phyloP scores from a whole-genome alignment of 2,329 filamentous ascomycete genomes.

The Trichoderma sp. region DNA sequence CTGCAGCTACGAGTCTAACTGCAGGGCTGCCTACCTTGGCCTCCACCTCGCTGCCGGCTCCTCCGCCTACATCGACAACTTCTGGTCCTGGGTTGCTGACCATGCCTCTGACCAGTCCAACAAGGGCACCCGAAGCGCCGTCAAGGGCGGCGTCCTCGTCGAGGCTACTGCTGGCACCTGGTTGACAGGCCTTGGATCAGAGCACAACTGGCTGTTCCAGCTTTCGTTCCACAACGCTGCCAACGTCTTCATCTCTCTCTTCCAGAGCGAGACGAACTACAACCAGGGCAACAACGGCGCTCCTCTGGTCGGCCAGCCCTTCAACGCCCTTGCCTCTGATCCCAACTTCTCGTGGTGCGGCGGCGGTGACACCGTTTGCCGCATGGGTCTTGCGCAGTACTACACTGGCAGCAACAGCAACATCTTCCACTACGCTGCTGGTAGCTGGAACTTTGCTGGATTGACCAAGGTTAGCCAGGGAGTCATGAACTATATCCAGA shows the following conservation, averaged over 20 bases:
- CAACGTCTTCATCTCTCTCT: slow-evolving; percentile 18
- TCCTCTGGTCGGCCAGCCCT: slow-evolving; percentile 6
- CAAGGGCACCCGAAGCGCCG: slow-evolving; percentile 4
- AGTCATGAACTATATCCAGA: slow-evolving; percentile 24
- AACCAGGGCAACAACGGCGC: slow-evolving; percentile 15
- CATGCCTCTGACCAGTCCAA: not conserved
- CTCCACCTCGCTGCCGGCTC: slow-evolving; percentile 17
- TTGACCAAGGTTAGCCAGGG: slow-evolving; percentile 22
- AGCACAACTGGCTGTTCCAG: slow-evolving; percentile 21
- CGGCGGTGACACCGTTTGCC: slow-evolving; percentile 9
- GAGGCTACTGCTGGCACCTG: slow-evolving; percentile 18
- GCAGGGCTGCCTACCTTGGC: slow-evolving; percentile 16
- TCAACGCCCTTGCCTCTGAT: not conserved
- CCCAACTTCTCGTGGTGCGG: slow-evolving; percentile 19
- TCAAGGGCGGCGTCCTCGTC: slow-evolving; percentile 18
- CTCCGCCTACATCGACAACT: slow-evolving; percentile 20
- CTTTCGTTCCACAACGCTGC: slow-evolving; percentile 12
- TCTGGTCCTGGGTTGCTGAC: slow-evolving; percentile 20
- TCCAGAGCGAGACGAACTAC: slow-evolving; percentile 20
- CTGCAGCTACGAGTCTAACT: slow-evolving; percentile 12
- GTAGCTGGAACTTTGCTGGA: slow-evolving; percentile 20
- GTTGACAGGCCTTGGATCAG: slow-evolving; percentile 16
- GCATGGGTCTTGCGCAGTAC: slow-evolving; percentile 19
- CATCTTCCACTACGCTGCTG: slow-evolving; percentile 21
- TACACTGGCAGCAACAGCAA: slow-evolving; percentile 18